Base-by-base conservation (phyloP, 768 basidiomycete genomes). In the Rhizopogon vulgaris region DNA sequence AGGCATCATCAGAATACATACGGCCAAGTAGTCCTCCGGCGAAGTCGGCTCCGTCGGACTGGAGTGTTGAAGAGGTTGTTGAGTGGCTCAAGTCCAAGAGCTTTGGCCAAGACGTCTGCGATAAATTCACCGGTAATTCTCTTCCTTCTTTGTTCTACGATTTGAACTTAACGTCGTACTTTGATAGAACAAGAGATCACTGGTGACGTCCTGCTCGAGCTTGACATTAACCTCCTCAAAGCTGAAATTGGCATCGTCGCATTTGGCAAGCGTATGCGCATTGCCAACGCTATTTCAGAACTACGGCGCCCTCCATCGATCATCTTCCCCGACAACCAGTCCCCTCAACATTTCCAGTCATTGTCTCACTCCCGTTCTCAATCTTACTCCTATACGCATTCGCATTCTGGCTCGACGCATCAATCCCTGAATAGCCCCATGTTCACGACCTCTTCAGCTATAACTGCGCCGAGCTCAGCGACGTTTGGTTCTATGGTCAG, bases 181-280 rank as follows among this genome's bases (percentile, higher is more conserved):
- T 9, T 38, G 17, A 38, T 64, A 94, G 95, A 98, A 71, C 94
- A 99, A 82, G 96, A 99, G 72, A 98, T 99, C 49, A 90, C 94
- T 0, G 96, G 96, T 17, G 96, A 99, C 60, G 90, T 98, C 30
- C 80, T 99, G 6, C 83, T 98, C 51, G 95, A 96, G 61, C 86
- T 98, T 54, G 93, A 97, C 56, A 82, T 85, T 50, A 87, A 86
- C 62, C 77, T 96, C 14, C 84, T 99, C 60, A 98, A 98, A 72
- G 76, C 73, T 9, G 94, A 98, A 71, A 86, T 99, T 49, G 96
- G 94, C 22, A 92, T 99, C 57, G 73, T 78, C 61, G 93, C 93
- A 3, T 96, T 95, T 59, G 96, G 96, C 11, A 96, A 96, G 65
- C 90, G 96, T 15, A 78, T 91, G 67, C 84, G 91, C 51, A 94